phyloP scores from a whole-genome alignment of 208 protist species.

The Acanthamoeba polyphaga region DNA sequence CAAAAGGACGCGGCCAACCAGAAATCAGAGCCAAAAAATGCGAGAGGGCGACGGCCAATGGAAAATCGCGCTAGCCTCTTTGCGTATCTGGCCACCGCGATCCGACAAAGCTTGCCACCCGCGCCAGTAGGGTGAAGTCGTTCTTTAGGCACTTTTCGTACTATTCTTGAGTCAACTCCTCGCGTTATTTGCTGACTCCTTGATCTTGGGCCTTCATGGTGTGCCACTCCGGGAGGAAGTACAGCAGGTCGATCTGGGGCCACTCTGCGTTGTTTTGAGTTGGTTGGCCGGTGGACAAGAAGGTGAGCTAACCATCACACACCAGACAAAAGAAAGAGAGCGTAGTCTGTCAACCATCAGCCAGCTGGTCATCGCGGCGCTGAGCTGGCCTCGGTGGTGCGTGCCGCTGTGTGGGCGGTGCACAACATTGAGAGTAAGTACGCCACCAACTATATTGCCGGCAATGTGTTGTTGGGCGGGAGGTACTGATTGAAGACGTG shows the following conservation, averaged over 20 bases:
- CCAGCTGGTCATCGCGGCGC: conserved; percentile 8
- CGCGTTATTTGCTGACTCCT: too few relatives aligned
- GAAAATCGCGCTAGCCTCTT: too few relatives aligned
- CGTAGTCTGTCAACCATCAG: background rate
- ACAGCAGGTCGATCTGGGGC: background rate
- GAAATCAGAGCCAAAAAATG: too few relatives aligned
- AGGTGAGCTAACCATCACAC: background rate
- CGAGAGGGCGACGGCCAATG: too few relatives aligned
- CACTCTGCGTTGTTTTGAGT: background rate
- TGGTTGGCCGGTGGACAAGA: background rate
- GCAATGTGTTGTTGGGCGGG: background rate
- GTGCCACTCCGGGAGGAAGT: conserved; percentile 16
- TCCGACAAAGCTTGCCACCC: too few relatives aligned
- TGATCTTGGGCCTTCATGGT: background rate
- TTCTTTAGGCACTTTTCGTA: too few relatives aligned
- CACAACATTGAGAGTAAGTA: background rate
- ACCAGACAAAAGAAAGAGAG: background rate
- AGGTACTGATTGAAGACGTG: conserved; percentile 59
- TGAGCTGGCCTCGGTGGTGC: conserved; percentile 26
- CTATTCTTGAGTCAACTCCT: too few relatives aligned
- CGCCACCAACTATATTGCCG: background rate
- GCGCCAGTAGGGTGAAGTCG: too few relatives aligned
- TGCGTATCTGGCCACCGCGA: too few relatives aligned
- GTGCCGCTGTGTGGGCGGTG: background rate
- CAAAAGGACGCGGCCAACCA: too few relatives aligned